Evolutionary conservation across 1,284 basidiomycete species (phyloP), one percentile per base, ranked within the genome.

Genomic region (Cutaneotrichosporon sp.): DNA sequence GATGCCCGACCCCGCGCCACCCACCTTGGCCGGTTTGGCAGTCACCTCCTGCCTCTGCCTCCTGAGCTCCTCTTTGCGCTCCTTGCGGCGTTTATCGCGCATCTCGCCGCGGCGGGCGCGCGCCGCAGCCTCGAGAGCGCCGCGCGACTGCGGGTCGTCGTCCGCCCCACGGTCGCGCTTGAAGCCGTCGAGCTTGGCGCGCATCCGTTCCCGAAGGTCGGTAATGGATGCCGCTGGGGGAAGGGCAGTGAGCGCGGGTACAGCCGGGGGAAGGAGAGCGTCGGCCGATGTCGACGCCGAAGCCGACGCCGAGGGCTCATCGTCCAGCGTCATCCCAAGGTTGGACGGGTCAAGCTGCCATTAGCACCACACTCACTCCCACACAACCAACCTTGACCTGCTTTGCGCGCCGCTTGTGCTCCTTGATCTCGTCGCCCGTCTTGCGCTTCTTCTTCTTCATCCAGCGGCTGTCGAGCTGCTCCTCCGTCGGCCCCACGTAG

Each of bases 391-490:
- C 90, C 81, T 91, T 92, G 51, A 87, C 87, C 46, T 84, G 80
- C 69, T 86, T 87, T 1, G 87, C 87, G 66, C 87, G 88, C 73
- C 86, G 87, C 21, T 87, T 84, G 1, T 86, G 87, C 73, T 92
- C 88, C 70, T 92, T 90, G 46, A 88, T 80, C 42, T 85, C 85
- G 63, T 92, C 88, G 15, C 84, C 84, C 49, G 88, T 87, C 73
- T 83, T 80, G 58, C 89, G 85, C 75, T 88, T 90, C 76, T 85
- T 90, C 71, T 92, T 87, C 77, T 90, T 91, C 73, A 89, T 87
- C 74, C 85, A 92, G 72, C 86, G 91, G 44, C 81, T 84, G 14
- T 83, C 79, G 48, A 70, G 82, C 62, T 85, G 85, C 58, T 87
- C 84, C 2, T 79, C 77, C 21, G 88, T 85, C 46, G 81, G 81